A percentile compares a stretch with the other conserved stretches of the same genome.
These are phyloP conservation scores for Copromyces sp. DNA, from an alignment of 495 filamentous ascomycete genomes.

Conservation along the genomic window DNA sequence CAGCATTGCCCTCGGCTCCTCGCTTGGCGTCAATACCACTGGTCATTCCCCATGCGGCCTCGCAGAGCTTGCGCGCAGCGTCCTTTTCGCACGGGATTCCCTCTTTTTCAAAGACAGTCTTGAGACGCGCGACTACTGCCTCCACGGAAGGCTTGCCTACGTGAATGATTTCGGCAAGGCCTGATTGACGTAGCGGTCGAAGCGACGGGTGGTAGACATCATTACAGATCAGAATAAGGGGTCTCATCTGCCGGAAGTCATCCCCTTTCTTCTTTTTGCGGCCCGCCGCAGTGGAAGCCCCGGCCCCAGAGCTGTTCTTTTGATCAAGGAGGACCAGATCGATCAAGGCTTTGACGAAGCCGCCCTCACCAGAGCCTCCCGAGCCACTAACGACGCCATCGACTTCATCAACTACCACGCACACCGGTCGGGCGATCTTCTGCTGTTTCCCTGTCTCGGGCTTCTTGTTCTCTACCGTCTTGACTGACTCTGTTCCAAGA, in stretches of 20 bases:
- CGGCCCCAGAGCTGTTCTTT: constrained; percentile 53
- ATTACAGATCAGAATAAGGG: constrained; percentile 90
- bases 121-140: constrained; percentile 73
- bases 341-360: constrained; percentile 90
- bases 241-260: constrained; percentile 73
- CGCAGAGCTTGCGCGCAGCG: constrained; percentile 79
- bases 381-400: constrained; percentile 82
- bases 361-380: constrained; percentile 59
- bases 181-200: constrained; percentile 68
- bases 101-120: constrained; percentile 74
- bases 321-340: constrained; percentile 79
- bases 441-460: constrained; percentile 46
- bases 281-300: constrained; percentile 19
- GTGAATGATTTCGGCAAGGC: constrained; percentile 81
- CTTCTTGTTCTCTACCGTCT: constrained; percentile 60
- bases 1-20: constrained; percentile 54
- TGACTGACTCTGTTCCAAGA: constrained; percentile 85
- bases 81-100: constrained; percentile 77
- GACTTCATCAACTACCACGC: constrained; percentile 91
- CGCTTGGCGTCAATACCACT: constrained; percentile 43
- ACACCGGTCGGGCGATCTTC: constrained; percentile 76
- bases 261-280: constrained; percentile 55
- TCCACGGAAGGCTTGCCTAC: constrained; percentile 81
- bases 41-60: constrained; percentile 83
- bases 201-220: constrained; percentile 93